Conservation (phyloP, 2,329 filamentous ascomycete species). For the Alternaria ethzedia region DNA sequence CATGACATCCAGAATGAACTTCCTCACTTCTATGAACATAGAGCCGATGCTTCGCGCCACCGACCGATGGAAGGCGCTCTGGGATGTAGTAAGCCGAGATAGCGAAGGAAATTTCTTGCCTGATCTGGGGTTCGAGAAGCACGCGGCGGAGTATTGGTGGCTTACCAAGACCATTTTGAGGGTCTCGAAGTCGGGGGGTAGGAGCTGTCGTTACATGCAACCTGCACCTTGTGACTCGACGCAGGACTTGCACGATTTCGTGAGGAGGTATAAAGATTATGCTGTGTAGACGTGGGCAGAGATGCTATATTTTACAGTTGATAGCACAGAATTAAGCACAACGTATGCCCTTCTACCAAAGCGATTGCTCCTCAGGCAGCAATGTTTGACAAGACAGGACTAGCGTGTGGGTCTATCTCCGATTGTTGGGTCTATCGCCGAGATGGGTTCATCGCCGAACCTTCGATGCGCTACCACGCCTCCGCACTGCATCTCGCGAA, state of each 20-base stretch:
- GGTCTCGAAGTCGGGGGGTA: neutral
- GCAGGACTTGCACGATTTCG: neutral
- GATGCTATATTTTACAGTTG: accelerated
- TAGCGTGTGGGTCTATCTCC: neutral
- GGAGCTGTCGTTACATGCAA: neutral
- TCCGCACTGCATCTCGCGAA: neutral
- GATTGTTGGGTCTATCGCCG: neutral
- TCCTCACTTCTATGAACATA: neutral
- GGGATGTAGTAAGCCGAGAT: neutral
- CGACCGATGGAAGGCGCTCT: neutral
- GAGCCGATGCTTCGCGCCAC: neutral
- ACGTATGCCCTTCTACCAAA: neutral
- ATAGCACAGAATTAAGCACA: neutral
- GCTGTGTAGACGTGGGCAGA: neutral
- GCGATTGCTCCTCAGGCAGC: neutral
- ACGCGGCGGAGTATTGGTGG: neutral
- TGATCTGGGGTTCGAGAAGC: neutral
- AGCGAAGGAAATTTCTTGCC: neutral
- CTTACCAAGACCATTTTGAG: neutral
- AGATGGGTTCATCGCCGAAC: neutral
- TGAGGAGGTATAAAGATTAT: neutral
- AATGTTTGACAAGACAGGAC: neutral
- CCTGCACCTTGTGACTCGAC: neutral
- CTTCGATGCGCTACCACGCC: neutral
- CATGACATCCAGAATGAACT: neutral